Conservation (phyloP, 1,284 basidiomycete genomes). For the Moniliophthora roreri region DNA sequence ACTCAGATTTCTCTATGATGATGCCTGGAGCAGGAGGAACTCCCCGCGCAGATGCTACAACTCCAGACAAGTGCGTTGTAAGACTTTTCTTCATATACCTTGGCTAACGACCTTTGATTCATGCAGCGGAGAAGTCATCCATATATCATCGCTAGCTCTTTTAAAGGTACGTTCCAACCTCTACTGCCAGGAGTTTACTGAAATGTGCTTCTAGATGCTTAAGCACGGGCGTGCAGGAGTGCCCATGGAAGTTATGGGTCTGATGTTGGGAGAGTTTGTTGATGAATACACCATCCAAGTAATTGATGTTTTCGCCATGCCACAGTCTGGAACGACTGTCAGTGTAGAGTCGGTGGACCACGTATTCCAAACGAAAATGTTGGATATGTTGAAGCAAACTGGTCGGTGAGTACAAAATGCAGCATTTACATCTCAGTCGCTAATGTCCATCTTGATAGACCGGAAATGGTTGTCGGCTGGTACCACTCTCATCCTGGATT, state of each 20-base stretch:
- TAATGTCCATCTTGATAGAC: constrained; percentile 45
- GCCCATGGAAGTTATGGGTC: constrained; percentile 99
- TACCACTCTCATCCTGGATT: constrained; percentile 99
- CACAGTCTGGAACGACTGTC: constrained; percentile 97
- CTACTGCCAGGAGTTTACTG: constrained; percentile 3
- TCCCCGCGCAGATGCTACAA: constrained; percentile 45
- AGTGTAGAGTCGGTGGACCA: constrained; percentile 99
- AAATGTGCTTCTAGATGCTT: constrained; percentile 73
- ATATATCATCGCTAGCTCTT: constrained; percentile 92
- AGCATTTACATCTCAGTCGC: not conserved
- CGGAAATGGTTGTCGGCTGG: constrained; percentile 99
- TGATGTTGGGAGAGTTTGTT: constrained; percentile 98
- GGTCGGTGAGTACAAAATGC: constrained; percentile 66
- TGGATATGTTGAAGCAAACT: constrained; percentile 99
- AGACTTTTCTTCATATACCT: constrained; percentile 10
- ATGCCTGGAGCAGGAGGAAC: constrained; percentile 43
- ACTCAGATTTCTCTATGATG: constrained; percentile 60
- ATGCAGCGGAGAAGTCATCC: constrained; percentile 89
- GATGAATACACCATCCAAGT: constrained; percentile 99
- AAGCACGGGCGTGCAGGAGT: constrained; percentile 99
- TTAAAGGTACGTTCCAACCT: constrained; percentile 66
- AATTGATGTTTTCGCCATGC: constrained; percentile 99
- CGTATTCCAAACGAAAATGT: constrained; percentile 98
- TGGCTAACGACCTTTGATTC: constrained; percentile 8
- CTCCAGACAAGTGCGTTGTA: constrained; percentile 70